Base-by-base conservation (phyloP, 257 asterid genomes). In the Petunia axillaris region DNA sequence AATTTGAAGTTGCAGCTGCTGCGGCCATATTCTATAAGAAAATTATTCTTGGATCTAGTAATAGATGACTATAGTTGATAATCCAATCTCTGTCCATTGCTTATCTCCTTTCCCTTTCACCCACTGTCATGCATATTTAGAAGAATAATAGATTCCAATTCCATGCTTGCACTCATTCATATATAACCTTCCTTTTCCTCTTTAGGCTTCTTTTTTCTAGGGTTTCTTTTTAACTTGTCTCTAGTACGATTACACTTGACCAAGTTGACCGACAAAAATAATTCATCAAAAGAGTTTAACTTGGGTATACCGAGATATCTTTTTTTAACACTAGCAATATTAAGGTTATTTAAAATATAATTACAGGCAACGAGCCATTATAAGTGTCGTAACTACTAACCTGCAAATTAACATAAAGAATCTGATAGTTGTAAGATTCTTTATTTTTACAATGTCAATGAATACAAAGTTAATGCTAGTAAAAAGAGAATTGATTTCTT, bases 21-120 rank as follows among this genome's bases (percentile, higher is more conserved):
- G 11, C 81, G 82, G 39, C 36, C 71, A 79, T 53, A 14, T 43
- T 79, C 54, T 75, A 77, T 46, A 76, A 40, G 52, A 70, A 73
- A 50, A 3, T 10, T 40, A 66, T 50, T 79, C 74, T 82, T 82
- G 88, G 84, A 85, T 79, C 84, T 79, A 57, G 84, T 75, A 82
- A 62, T 76, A 11, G 41, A 8, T 53, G 8, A 15, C 54, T 50
- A 66, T 52, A 37, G 54, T 75, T 75, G 36, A 25, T 62, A 78
- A 67, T 85, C 75, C 71, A 41, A 39, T 68, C 39, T 81, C 41
- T 63, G 9, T 66, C 66, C 62, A 35, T 35, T 73, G 43, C 15
- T 73, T 58, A 48, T 16, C 82, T 80, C 50, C 70, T 73, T 64
- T 84, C 81, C 43, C 8, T 81, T 81, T 77, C 54, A 77, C 41